phyloP scores from a whole-genome alignment of 306 rosid genomes.

The Sesbania bispinosa region DNA sequence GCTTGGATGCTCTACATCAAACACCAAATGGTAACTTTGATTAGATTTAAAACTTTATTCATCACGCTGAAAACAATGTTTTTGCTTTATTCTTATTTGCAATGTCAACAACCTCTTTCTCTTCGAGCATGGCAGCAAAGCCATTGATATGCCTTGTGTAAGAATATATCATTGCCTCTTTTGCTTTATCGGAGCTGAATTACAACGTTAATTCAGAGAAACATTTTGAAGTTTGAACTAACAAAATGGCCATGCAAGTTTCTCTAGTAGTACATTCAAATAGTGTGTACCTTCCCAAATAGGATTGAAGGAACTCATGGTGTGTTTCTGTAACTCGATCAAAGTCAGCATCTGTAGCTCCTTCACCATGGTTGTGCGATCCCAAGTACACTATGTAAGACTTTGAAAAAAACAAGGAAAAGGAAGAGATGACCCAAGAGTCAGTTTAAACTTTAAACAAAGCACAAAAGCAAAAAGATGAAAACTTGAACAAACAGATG shows the following conservation, averaged over 20 bases:
- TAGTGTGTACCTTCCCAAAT: conserved; percentile 33
- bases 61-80: not conserved
- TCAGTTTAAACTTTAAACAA: not conserved
- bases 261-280: not conserved
- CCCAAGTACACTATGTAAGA: conserved; percentile 74
- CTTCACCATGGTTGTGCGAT: conserved; percentile 57
- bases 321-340: conserved; percentile 49
- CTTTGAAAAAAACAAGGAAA: conserved; percentile 8
- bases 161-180: conserved; percentile 54
- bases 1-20: conserved; percentile 41
- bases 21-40: not conserved
- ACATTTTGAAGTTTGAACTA: not conserved
- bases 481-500: conserved; percentile 5
- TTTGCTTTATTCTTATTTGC: conserved; percentile 13
- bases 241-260: not conserved
- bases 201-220: not conserved
- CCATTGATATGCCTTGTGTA: conserved; percentile 59
- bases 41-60: conserved; percentile 1
- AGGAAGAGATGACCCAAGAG: not conserved
- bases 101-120: conserved; percentile 24
- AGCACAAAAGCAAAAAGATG: conserved; percentile 6
- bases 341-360: conserved; percentile 42
- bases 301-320: conserved; percentile 42
- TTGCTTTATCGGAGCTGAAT: conserved; percentile 43
- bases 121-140: conserved; percentile 51